Evolutionary conservation across 2,329 filamentous ascomycete species (phyloP).

Genomic region (Botryotinia calthae): DNA sequence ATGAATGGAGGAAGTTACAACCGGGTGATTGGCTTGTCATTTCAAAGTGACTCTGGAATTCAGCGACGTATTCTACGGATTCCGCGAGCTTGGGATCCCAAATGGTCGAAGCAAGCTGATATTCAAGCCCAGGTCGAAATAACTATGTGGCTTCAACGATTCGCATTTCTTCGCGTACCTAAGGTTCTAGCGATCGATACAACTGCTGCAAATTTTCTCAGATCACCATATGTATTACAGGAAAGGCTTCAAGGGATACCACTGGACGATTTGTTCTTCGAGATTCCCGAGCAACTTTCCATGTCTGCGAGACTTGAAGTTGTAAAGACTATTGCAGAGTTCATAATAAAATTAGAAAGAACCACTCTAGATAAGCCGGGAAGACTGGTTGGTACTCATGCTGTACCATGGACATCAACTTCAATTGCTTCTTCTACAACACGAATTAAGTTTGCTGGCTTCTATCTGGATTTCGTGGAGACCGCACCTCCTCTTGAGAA

Average conservation of each 20-base stretch:
- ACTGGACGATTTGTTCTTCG: background rate
- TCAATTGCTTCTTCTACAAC: background rate
- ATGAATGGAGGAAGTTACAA: background rate
- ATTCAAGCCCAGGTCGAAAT: background rate
- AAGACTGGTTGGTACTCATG: background rate
- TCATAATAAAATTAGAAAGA: background rate
- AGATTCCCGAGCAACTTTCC: background rate
- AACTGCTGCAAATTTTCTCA: background rate
- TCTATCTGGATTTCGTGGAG: background rate
- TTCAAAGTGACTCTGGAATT: background rate
- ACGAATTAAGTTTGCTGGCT: background rate
- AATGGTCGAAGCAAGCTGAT: background rate
- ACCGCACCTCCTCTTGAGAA: background rate
- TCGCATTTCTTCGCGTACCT: background rate
- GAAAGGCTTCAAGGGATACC: background rate
- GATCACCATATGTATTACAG: background rate
- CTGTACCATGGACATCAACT: background rate
- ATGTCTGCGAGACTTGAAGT: background rate
- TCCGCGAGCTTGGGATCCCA: background rate
- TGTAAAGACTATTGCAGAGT: background rate
- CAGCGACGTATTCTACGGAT: background rate
- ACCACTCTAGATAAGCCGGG: background rate
- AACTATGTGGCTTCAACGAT: background rate
- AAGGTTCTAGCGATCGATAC: background rate
- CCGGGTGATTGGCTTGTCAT: background rate